Conservation (phyloP, 2,329 filamentous ascomycete genomes). For the Aspergillus intermedius region DNA sequence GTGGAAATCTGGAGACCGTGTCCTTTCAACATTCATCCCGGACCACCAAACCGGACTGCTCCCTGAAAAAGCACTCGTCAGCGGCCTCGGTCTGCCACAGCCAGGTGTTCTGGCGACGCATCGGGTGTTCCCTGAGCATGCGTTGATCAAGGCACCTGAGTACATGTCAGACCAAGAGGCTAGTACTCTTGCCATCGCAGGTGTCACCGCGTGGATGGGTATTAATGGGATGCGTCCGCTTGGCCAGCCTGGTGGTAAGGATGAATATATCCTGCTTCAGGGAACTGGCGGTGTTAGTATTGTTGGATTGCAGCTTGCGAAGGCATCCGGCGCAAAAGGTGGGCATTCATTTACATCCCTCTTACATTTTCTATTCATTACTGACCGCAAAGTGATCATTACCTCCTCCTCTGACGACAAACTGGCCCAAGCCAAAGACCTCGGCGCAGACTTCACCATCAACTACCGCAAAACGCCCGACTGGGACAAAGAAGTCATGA, state of each 20-base stretch:
- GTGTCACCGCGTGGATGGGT: constrained; percentile 47
- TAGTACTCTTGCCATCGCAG: constrained; percentile 38
- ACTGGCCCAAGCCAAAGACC: constrained; percentile 42
- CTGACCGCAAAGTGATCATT: constrained; percentile 37
- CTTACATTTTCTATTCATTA: constrained; percentile 27
- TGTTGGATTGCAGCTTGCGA: constrained; percentile 41
- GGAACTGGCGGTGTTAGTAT: constrained; percentile 46
- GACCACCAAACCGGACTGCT: constrained; percentile 53
- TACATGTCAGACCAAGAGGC: constrained; percentile 35
- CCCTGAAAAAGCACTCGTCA: constrained; percentile 47
- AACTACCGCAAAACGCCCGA: constrained; percentile 44
- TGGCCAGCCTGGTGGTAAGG: constrained; percentile 40
- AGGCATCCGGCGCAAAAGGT: constrained; percentile 42
- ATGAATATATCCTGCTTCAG: constrained; percentile 46
- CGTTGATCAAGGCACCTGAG: constrained; percentile 35
- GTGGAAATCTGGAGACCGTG: constrained; percentile 56
- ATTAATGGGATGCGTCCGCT: constrained; percentile 39
- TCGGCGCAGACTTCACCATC: constrained; percentile 45
- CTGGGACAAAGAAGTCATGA: constrained; percentile 42
- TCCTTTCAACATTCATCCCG: constrained; percentile 56
- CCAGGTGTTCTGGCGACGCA: constrained; percentile 41
- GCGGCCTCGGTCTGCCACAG: constrained; percentile 56
- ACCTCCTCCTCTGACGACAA: constrained; percentile 49
- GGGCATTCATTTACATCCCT: neutral
- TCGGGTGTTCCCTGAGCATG: constrained; percentile 36